These are phyloP conservation scores for Plasmodium berghei DNA, from an alignment of 169 alveolate genomes.

Conservation along the genomic window DNA sequence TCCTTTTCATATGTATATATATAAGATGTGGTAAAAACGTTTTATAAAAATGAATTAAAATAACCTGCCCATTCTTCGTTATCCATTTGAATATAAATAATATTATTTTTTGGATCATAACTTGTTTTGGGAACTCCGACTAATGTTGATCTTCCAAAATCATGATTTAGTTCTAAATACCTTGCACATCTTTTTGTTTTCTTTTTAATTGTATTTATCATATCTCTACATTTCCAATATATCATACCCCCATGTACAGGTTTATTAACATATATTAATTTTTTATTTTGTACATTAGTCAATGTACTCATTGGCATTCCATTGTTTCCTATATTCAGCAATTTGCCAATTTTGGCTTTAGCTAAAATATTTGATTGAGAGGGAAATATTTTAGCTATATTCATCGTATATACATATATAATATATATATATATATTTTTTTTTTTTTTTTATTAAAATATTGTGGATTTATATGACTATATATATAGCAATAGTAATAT, in stretches of 20 bases:
- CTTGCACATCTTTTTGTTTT: constrained; percentile 78
- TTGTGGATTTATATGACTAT: not conserved
- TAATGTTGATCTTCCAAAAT: constrained; percentile 78
- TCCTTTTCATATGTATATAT: not conserved
- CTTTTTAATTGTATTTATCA: constrained; percentile 55
- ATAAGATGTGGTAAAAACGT: no score
- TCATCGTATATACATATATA: constrained; percentile 4
- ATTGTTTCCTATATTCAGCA: constrained; percentile 38
- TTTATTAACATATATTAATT: constrained; percentile 71
- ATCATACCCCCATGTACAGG: constrained; percentile 85
- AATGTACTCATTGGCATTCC: constrained; percentile 9
- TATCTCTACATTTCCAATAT: constrained; percentile 81
- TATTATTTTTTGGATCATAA: constrained; percentile 86
- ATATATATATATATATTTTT: constrained; percentile 6
- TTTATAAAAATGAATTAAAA: not conserved
- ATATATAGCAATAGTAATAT: not conserved
- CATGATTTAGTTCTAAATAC: constrained; percentile 79
- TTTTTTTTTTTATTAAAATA: not conserved
- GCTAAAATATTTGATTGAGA: constrained; percentile 9
- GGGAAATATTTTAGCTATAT: constrained; percentile 12
- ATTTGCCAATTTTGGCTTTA: constrained; percentile 16
- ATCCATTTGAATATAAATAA: constrained; percentile 83
- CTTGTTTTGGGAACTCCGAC: constrained; percentile 87
- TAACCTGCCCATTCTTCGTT: constrained; percentile 87
- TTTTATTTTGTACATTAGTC: constrained; percentile 6